Base-by-base conservation (phyloP, 441 rosid species). In the Flueggea neowawraea region DNA sequence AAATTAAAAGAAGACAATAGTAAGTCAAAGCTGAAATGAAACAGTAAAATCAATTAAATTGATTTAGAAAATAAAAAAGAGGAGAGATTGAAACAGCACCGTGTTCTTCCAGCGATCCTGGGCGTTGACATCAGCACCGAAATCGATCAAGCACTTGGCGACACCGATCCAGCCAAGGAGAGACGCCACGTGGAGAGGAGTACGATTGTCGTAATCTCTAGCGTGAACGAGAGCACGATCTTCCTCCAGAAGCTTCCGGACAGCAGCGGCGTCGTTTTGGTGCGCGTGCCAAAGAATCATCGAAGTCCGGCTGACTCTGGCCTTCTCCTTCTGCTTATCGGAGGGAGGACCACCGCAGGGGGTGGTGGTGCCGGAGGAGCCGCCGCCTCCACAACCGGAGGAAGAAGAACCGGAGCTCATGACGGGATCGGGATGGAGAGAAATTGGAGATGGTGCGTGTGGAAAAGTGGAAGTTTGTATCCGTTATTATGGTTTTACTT, bases 41-140 rank as follows among this genome's bases (percentile, higher is more conserved):
- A 10, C 12, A 47, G 9, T 47, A 9, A 9, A 10, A 47, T 47
- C 5, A 47, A 47, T 4, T 36, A 47, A 47, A 47, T 47, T 11
- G 9, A 47, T 47, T 47, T 9, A 9, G 1, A 47, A 10, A 47
- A 47, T 4, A 9, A 47, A 47, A 47, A 47, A 47, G 14, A 36
- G 9, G 6, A 5, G 41, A 9, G 50, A 47, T 47, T 2, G 55
- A 50, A 28, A 55, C 6, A 43, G 55, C 69, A 94, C 98, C 79
- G 98, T 90, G 67, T 94, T 94, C 79, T 90, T 94, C 98, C 98
- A 94, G 52, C 98, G 90, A 76, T 94, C 98, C 73, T 88, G 97
- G 39, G 99, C 95, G 84, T 95, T 95, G 84, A 95, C 96, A 58
- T 95, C 99, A 61, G 99, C 97, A 58, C 97, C 95, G 60, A 63